These are phyloP conservation scores for Pulchroboletus neoregius DNA, from an alignment of 1,284 basidiomycete genomes.

Conservation along the genomic window DNA sequence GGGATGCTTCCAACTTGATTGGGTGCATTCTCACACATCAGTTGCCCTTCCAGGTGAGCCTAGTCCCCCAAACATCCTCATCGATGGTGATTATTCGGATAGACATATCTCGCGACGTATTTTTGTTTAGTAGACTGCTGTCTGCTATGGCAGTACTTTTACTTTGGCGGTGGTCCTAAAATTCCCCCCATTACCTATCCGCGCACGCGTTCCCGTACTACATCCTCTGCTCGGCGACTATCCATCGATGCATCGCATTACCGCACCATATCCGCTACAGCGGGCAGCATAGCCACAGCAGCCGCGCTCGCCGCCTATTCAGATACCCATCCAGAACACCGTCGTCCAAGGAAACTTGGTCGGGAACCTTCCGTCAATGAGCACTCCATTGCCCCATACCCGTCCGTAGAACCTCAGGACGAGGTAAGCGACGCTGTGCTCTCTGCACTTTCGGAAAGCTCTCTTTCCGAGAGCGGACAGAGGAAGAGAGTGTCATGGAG, in stretches of 20 bases:
- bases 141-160: conserved; percentile 74
- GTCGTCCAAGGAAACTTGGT: conserved; percentile 17
- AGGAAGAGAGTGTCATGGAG: conserved; percentile 66
- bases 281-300: conserved; percentile 63
- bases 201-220: conserved; percentile 42
- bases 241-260: conserved; percentile 58
- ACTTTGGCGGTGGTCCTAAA: conserved; percentile 51
- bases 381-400: conserved; percentile 9
- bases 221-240: conserved; percentile 41
- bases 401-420: conserved; percentile 41
- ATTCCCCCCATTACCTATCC: conserved; percentile 36
- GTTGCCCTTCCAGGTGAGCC: conserved; percentile 84
- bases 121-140: conserved; percentile 78
- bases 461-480: conserved; percentile 62
- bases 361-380: conserved; percentile 23
- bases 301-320: conserved; percentile 62
- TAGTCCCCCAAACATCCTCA: not conserved
- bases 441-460: conserved; percentile 60
- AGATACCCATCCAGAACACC: conserved; percentile 38
- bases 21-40: conserved; percentile 89
- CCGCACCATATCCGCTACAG: conserved; percentile 61
- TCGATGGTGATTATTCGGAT: conserved; percentile 5
- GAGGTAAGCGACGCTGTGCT: conserved; percentile 51
- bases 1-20: conserved; percentile 86
- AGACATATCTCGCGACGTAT: conserved; percentile 87